Conservation (phyloP, 192 early-diverging fungal genomes). For the Cetraspora pellucida region DNA sequence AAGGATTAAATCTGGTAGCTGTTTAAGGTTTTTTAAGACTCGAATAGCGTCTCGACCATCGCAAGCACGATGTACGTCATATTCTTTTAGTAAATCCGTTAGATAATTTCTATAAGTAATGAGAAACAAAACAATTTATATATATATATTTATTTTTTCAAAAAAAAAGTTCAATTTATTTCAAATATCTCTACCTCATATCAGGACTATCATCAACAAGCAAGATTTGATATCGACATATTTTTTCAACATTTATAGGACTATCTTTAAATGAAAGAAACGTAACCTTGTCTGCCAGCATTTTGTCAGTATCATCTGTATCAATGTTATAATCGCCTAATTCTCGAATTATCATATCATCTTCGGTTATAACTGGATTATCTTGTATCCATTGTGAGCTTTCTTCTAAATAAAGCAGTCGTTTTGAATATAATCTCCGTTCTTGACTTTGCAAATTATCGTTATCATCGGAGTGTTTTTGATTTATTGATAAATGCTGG, state of each 20-base stretch:
- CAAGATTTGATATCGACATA: conserved; percentile 24
- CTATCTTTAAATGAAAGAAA: too few species aligned
- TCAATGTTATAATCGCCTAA: too few species aligned
- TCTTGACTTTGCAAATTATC: background rate
- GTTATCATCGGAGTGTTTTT: conserved; percentile 34
- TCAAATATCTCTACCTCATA: conserved; percentile 35
- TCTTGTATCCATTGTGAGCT: conserved; percentile 38
- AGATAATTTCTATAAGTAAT: conserved; percentile 33
- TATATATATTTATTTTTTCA: background rate
- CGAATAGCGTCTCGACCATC: conserved; percentile 46
- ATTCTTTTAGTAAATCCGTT: conserved; percentile 38
- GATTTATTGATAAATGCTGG: conserved; percentile 45
- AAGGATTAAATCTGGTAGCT: conserved; percentile 36
- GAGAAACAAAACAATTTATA: background rate
- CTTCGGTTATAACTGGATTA: too few species aligned
- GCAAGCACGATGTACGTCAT: conserved; percentile 39
- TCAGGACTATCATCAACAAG: conserved; percentile 52
- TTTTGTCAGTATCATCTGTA: too few species aligned
- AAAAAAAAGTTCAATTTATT: background rate
- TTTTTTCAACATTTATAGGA: too few species aligned
- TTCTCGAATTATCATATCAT: too few species aligned
- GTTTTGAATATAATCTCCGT: conserved; percentile 28
- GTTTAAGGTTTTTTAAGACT: conserved; percentile 17
- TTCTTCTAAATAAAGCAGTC: conserved; percentile 39
- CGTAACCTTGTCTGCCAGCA: too few species aligned